phyloP scores from a whole-genome alignment of 2,329 filamentous ascomycete genomes.

The Clonostachys solani region DNA sequence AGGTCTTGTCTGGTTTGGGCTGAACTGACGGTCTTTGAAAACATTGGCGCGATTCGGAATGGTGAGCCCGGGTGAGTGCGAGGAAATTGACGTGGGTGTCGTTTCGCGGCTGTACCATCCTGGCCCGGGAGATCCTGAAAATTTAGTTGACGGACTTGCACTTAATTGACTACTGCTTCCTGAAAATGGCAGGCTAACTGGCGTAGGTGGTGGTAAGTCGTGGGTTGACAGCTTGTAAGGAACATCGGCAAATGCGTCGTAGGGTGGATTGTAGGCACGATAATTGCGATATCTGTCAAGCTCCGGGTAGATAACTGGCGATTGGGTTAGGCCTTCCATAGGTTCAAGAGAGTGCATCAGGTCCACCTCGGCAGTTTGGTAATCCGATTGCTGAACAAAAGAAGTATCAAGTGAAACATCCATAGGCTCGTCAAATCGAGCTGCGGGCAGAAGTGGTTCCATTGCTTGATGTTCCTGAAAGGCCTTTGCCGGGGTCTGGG shows the following conservation, averaged over 20 bases:
- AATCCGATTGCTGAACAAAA: too few species aligned
- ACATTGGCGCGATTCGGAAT: constrained; percentile 39
- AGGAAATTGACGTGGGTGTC: constrained; percentile 74
- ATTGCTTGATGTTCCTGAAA: too few species aligned
- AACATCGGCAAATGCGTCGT: constrained; percentile 33
- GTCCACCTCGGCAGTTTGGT: too few species aligned
- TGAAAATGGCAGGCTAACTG: constrained; percentile 48
- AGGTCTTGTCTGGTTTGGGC: constrained; percentile 51
- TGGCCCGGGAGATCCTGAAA: constrained; percentile 67
- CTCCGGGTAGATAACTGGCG: constrained; percentile 52
- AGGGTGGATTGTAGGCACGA: constrained; percentile 25
- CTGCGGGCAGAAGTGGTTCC: too few species aligned
- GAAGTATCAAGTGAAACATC: too few species aligned
- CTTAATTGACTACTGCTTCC: constrained; percentile 51
- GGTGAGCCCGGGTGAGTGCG: constrained; percentile 64
- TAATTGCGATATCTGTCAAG: constrained; percentile 55
- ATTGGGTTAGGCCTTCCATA: constrained; percentile 15
- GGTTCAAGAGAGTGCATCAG: too few species aligned
- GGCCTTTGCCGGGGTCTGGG: constrained; percentile 22
- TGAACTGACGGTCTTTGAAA: constrained; percentile 47
- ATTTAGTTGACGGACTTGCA: constrained; percentile 69
- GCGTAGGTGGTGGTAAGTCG: constrained; percentile 62
- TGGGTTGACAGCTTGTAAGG: constrained; percentile 58
- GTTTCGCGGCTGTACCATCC: constrained; percentile 72
- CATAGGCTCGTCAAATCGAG: too few species aligned